phyloP scores from a whole-genome alignment of 2,329 filamentous ascomycete species.

The Coccinonectria pachysandricola region DNA sequence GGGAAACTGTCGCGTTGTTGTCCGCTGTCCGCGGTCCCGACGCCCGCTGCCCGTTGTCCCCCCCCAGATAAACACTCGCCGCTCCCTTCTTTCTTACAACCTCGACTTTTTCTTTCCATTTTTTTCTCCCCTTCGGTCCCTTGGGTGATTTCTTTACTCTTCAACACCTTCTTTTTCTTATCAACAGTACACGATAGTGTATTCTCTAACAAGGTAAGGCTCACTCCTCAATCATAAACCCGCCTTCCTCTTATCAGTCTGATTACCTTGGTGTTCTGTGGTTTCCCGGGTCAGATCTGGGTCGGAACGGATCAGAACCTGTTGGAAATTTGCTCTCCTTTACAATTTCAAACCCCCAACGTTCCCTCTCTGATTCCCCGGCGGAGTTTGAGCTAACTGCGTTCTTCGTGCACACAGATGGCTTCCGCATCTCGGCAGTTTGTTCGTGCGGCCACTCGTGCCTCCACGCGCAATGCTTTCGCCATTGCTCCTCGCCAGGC shows the following conservation, averaged over 20 bases:
- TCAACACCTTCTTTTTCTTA: constrained; percentile 3
- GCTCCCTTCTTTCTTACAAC: constrained; percentile 12
- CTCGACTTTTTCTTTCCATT: constrained; percentile 10
- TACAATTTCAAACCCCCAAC: background rate
- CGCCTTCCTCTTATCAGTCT: too few species aligned
- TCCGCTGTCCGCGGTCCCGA: too few species aligned
- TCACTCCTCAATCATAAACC: too few species aligned
- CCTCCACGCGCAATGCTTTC: constrained; percentile 47
- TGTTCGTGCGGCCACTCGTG: constrained; percentile 48
- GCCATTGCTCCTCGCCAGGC: constrained; percentile 51
- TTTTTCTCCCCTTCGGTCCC: constrained; percentile 6
- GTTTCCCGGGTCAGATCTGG: too few species aligned
- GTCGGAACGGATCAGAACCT: too few species aligned
- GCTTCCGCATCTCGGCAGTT: constrained; percentile 41
- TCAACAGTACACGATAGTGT: too few species aligned
- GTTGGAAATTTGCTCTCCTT: too few species aligned
- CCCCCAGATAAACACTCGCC: constrained; percentile 9
- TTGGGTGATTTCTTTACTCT: constrained; percentile 1
- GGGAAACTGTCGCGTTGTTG: too few species aligned
- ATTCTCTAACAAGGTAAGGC: too few species aligned
- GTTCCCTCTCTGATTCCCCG: constrained; percentile 2
- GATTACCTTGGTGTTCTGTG: too few species aligned
- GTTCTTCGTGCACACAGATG: too few species aligned
- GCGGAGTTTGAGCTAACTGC: too few species aligned
- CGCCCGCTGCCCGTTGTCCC: constrained; percentile 8